phyloP scores from a whole-genome alignment of 2,329 filamentous ascomycete species.

The Trichoderma sp. region DNA sequence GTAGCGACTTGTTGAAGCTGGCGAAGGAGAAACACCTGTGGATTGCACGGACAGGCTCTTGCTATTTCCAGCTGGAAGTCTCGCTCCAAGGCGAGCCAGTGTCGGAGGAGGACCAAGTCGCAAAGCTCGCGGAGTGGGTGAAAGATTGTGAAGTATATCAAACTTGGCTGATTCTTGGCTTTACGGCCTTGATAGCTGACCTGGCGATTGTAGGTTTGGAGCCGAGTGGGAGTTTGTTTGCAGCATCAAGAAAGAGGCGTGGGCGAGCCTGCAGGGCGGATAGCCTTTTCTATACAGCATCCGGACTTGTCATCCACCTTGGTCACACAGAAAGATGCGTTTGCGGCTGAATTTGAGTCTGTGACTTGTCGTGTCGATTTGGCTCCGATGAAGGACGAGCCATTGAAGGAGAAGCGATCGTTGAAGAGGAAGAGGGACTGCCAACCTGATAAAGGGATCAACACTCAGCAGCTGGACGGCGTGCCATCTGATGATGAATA shows the following conservation, averaged over 20 bases:
- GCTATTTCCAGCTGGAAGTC: slow-evolving; percentile 38
- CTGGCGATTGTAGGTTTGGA: slow-evolving; percentile 37
- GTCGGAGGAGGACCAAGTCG: slow-evolving; percentile 26
- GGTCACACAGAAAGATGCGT: slow-evolving; percentile 35
- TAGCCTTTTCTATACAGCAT: slow-evolving; percentile 44
- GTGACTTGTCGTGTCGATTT: slow-evolving; percentile 37
- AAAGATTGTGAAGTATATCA: slow-evolving; percentile 35
- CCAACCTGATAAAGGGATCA: background rate
- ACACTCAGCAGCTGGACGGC: background rate
- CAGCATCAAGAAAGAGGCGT: slow-evolving; percentile 28
- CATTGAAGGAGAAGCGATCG: background rate
- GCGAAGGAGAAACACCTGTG: slow-evolving; percentile 38
- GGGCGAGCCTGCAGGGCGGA: slow-evolving; percentile 29
- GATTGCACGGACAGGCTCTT: slow-evolving; percentile 39
- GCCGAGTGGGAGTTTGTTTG: slow-evolving; percentile 38
- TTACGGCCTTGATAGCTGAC: background rate
- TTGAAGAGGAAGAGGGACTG: background rate
- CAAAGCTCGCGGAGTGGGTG: slow-evolving; percentile 32
- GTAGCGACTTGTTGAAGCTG: slow-evolving; percentile 34
- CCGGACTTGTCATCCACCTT: slow-evolving; percentile 40
- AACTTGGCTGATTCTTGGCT: background rate
- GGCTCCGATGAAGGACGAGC: slow-evolving; percentile 10
- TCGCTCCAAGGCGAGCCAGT: slow-evolving; percentile 32
- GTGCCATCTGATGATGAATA: slow-evolving; percentile 20
- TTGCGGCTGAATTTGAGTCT: slow-evolving; percentile 36